phyloP scores from a whole-genome alignment of 2,329 filamentous ascomycete species.

The Trichoderma sp. region DNA sequence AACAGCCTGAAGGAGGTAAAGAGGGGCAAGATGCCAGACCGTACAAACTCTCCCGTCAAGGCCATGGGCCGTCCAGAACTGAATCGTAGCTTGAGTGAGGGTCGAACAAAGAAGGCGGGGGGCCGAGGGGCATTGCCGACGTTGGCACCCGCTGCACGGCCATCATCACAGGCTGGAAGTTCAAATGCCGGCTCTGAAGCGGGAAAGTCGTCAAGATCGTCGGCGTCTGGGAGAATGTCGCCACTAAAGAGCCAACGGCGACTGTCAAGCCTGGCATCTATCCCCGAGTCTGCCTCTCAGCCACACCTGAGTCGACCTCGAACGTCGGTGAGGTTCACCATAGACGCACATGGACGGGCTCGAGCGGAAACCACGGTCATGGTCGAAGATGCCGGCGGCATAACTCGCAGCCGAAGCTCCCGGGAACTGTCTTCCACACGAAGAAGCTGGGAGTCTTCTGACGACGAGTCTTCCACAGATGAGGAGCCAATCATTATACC shows the following conservation, averaged over 20 bases:
- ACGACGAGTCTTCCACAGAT: constrained; percentile 58
- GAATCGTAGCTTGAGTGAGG: constrained; percentile 56
- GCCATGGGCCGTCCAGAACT: constrained; percentile 48
- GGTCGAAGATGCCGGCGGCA: constrained; percentile 33
- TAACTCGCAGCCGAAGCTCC: constrained; percentile 32
- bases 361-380: constrained; percentile 52
- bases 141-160: constrained; percentile 46
- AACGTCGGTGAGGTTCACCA: constrained; percentile 61
- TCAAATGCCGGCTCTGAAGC: constrained; percentile 29
- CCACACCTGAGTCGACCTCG: constrained; percentile 37
- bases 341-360: constrained; percentile 60
- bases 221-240: constrained; percentile 51
- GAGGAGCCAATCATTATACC: constrained; percentile 65
- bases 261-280: constrained; percentile 54
- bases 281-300: constrained; percentile 51
- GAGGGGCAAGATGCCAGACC: constrained; percentile 43
- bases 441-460: constrained; percentile 46
- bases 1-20: constrained; percentile 45
- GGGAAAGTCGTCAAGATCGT: constrained; percentile 40
- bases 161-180: constrained; percentile 32
- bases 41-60: constrained; percentile 53
- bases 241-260: constrained; percentile 53
- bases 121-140: constrained; percentile 44
- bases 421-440: constrained; percentile 31
- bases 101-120: constrained; percentile 44